phyloP scores from a whole-genome alignment of 495 filamentous ascomycete genomes.

The Lophium mytilinum region DNA sequence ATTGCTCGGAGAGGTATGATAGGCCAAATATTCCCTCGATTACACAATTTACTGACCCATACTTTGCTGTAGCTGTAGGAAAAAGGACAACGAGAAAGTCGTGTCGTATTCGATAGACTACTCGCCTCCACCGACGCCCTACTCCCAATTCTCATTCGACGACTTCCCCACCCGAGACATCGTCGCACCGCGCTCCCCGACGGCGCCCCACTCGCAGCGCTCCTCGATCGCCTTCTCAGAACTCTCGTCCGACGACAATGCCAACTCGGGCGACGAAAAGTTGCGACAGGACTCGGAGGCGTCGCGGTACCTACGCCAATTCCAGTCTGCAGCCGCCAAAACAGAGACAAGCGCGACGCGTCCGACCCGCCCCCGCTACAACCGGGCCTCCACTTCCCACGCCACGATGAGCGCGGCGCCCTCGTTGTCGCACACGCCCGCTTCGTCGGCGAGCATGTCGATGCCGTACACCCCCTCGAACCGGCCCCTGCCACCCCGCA shows the following conservation, averaged over 20 bases:
- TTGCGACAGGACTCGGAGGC: slow-evolving; percentile 23
- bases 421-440: slow-evolving; percentile 31
- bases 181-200: slow-evolving; percentile 36
- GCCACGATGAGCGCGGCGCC: slow-evolving; percentile 21
- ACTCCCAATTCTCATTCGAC: slow-evolving; percentile 26
- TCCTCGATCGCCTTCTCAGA: slow-evolving; percentile 27
- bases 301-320: slow-evolving; percentile 26
- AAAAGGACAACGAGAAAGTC: slow-evolving; percentile 29
- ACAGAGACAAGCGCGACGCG: slow-evolving; percentile 6
- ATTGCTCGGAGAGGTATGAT: slow-evolving; percentile 38
- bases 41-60: slow-evolving; percentile 5
- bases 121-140: slow-evolving; percentile 24
- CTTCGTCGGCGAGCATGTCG: slow-evolving; percentile 29
- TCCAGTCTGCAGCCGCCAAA: slow-evolving; percentile 17
- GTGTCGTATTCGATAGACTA: slow-evolving; percentile 14
- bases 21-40: neutral
- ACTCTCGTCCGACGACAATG: slow-evolving; percentile 22
- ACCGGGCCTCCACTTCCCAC: slow-evolving; percentile 22
- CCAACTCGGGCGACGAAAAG: slow-evolving; percentile 13
- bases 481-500: slow-evolving; percentile 26
- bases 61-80: slow-evolving; percentile 31
- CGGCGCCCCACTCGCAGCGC: slow-evolving; percentile 17
- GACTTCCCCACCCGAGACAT: slow-evolving; percentile 33
- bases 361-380: slow-evolving; percentile 16
- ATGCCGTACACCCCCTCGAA: slow-evolving; percentile 22